Evolutionary conservation across 345 rosid species (phyloP).

Genomic region (Cochlearia excelsa): DNA sequence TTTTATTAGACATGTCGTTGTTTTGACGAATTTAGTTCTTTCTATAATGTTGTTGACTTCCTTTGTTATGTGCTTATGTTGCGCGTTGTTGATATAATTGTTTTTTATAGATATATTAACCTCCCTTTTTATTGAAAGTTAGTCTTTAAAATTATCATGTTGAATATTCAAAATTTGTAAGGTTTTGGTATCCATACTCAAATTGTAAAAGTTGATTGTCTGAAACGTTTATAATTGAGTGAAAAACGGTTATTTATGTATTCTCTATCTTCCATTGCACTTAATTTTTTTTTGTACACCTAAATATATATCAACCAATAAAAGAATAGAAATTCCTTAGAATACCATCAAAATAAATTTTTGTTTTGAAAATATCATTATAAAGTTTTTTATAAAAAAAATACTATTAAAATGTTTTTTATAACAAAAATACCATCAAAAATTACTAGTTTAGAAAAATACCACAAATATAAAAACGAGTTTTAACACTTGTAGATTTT

Average conservation of each 20-base stretch:
- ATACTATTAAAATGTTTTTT: too few relatives aligned
- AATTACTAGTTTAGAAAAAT: too few relatives aligned
- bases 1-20: constrained; percentile 19
- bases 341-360: too few relatives aligned
- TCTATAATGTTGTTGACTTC: constrained; percentile 14
- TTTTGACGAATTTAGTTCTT: constrained; percentile 15
- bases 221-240: neutral
- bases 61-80: constrained; percentile 22
- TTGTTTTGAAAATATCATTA: too few relatives aligned
- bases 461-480: too few relatives aligned
- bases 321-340: too few relatives aligned
- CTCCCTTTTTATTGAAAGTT: neutral
- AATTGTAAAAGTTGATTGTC: neutral
- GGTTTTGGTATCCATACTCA: neutral
- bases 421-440: too few relatives aligned
- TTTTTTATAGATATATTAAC: neutral
- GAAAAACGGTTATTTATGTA: too few relatives aligned
- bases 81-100: too few relatives aligned
- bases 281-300: neutral
- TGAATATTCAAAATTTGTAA: constrained; percentile 13
- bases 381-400: too few relatives aligned
- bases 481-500: too few relatives aligned
- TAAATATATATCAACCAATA: neutral
- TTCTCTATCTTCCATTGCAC: too few relatives aligned
- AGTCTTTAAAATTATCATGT: neutral